phyloP scores from a whole-genome alignment of 352 stramenopile genomes.

The Hyphochytrium catenoides region DNA sequence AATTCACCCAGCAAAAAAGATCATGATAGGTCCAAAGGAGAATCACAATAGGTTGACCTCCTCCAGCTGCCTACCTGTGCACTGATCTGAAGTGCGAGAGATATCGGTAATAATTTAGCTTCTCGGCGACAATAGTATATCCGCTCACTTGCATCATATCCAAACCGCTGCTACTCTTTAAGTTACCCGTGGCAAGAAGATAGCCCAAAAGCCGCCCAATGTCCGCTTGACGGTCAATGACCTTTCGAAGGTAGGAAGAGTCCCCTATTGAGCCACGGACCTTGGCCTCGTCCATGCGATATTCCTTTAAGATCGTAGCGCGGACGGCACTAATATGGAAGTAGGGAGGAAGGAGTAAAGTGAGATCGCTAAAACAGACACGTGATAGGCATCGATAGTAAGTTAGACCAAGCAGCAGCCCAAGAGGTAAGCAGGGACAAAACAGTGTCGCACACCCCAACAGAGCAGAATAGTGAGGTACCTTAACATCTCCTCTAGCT shows the following conservation, averaged over 20 bases:
- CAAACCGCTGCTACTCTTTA: conserved; percentile 84
- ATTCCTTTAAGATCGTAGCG: conserved; percentile 9
- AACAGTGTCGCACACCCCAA: conserved; percentile 38
- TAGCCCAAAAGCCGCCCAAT: conserved; percentile 89
- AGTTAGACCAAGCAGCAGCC: too few relatives aligned
- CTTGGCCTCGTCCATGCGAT: not conserved
- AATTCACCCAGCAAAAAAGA: too few relatives aligned
- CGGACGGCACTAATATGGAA: too few relatives aligned
- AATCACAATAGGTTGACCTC: too few relatives aligned
- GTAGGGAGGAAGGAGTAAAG: too few relatives aligned
- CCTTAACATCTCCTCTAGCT: conserved; percentile 79
- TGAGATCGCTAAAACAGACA: too few relatives aligned
- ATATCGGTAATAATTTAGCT: conserved; percentile 97
- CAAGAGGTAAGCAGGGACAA: too few relatives aligned
- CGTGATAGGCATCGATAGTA: too few relatives aligned
- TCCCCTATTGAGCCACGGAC: conserved; percentile 20
- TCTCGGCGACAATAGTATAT: conserved; percentile 98
- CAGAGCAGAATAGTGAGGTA: conserved; percentile 24
- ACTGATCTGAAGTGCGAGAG: conserved; percentile 96
- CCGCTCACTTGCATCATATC: conserved; percentile 92
- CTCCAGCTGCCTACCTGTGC: conserved; percentile 29
- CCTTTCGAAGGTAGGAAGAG: conserved; percentile 74
- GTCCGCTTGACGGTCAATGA: conserved; percentile 61
- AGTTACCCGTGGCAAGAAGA: conserved; percentile 96
- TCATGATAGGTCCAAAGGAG: too few relatives aligned